These are phyloP conservation scores for Oryza meridionalis DNA, from an alignment of 176 grass and related monocot genomes.

Conservation along the genomic window DNA sequence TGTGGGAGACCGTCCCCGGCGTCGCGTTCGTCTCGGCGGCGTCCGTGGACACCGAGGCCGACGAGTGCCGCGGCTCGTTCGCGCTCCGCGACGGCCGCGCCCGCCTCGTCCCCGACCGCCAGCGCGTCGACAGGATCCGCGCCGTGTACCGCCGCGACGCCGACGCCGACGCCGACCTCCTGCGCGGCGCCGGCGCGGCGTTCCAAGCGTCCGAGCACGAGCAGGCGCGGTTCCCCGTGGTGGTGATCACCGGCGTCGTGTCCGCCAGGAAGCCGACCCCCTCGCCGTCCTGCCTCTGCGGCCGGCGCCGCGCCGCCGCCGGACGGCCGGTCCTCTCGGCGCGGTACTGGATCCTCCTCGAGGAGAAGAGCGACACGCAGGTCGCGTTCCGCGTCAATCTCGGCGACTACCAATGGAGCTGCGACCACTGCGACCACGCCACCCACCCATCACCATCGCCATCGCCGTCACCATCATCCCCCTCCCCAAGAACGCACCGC, in stretches of 20 bases:
- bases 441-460: background rate
- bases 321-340: constrained; percentile 42
- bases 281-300: constrained; percentile 36
- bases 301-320: background rate
- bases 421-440: constrained; percentile 26
- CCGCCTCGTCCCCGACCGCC: constrained; percentile 57
- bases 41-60: constrained; percentile 51
- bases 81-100: constrained; percentile 63
- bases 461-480: background rate
- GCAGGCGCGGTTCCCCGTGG: constrained; percentile 53
- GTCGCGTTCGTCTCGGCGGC: constrained; percentile 79
- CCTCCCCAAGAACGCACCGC: background rate
- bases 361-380: constrained; percentile 68
- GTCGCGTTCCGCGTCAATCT: constrained; percentile 70
- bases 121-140: constrained; percentile 65
- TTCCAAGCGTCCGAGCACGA: constrained; percentile 27
- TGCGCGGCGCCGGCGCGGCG: constrained; percentile 50
- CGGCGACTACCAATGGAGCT: constrained; percentile 63
- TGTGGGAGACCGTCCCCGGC: constrained; percentile 76
- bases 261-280: constrained; percentile 40
- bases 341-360: constrained; percentile 76
- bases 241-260: constrained; percentile 62
- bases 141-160: constrained; percentile 47
- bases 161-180: constrained; percentile 40
- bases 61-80: constrained; percentile 85